Percentiles rank a stretch among this genome's conserved stretches.
Conservation (phyloP, 768 basidiomycete genomes). For the Pholiota microspora region DNA sequence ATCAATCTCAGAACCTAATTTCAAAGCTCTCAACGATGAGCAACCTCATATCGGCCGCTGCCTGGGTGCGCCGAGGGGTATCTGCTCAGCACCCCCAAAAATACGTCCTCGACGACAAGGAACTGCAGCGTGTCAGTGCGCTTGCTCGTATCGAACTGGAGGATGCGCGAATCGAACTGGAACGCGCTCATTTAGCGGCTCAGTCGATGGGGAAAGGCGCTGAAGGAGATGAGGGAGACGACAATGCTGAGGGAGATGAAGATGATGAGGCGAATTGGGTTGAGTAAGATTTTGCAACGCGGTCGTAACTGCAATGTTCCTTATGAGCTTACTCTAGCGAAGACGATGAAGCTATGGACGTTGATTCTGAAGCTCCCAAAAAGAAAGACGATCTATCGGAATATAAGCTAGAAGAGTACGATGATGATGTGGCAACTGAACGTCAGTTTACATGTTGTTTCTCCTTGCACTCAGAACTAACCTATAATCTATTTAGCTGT, state of each 20-base stretch:
- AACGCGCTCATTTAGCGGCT: slow-evolving; percentile 76
- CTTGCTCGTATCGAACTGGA: slow-evolving; percentile 87
- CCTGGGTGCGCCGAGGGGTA: slow-evolving; percentile 83
- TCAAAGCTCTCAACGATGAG: slow-evolving; percentile 45
- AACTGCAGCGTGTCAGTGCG: slow-evolving; percentile 85
- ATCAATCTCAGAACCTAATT: neutral
- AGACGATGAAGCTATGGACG: slow-evolving; percentile 60
- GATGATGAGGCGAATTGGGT: slow-evolving; percentile 71
- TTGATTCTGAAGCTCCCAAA: slow-evolving; percentile 40
- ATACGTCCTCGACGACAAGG: slow-evolving; percentile 88
- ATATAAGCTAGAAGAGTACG: slow-evolving; percentile 92
- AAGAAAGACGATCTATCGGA: slow-evolving; percentile 70
- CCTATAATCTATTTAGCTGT: slow-evolving; percentile 35
- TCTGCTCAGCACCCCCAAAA: slow-evolving; percentile 74
- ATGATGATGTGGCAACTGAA: slow-evolving; percentile 59
- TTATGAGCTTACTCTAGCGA: slow-evolving; percentile 26
- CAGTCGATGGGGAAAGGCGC: slow-evolving; percentile 66
- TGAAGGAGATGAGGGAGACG: slow-evolving; percentile 66
- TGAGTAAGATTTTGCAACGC: slow-evolving; percentile 62
- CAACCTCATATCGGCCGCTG: slow-evolving; percentile 70
- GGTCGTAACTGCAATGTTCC: slow-evolving; percentile 13
- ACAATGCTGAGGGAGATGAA: slow-evolving; percentile 41
- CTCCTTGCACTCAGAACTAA: slow-evolving; percentile 1
- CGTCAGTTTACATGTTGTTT: slow-evolving; percentile 24
- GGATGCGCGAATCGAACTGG: slow-evolving; percentile 83